phyloP scores from a whole-genome alignment of 805 yeast genomes.

The Candida coquimbonensis region DNA sequence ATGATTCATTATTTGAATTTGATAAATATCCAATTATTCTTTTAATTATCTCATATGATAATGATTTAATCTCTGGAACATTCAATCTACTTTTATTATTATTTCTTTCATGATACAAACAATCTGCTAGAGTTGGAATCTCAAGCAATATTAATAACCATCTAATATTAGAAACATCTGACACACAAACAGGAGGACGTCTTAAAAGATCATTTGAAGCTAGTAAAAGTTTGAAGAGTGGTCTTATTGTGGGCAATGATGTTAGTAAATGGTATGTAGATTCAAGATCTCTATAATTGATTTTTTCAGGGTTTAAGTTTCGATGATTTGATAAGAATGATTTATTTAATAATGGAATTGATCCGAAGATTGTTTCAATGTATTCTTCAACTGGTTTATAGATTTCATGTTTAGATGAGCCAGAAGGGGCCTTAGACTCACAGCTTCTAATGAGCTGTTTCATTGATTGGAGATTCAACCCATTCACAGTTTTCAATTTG shows the following conservation, averaged over 20 bases:
- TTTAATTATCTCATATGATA: conserved; percentile 65
- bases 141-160: conserved; percentile 66
- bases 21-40: conserved; percentile 64
- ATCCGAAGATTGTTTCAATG: conserved; percentile 41
- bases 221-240: conserved; percentile 46
- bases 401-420: conserved; percentile 18
- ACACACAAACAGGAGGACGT: conserved; percentile 34
- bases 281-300: conserved; percentile 42
- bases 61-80: conserved; percentile 43
- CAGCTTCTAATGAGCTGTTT: conserved; percentile 5
- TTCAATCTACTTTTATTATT: conserved; percentile 18
- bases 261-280: conserved; percentile 39
- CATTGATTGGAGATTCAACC: conserved; percentile 2
- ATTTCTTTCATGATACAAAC: conserved; percentile 29
- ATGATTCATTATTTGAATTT: conserved; percentile 32
- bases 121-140: conserved; percentile 52
- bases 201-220: conserved; percentile 47
- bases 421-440: not conserved
- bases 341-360: conserved; percentile 38
- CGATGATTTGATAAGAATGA: conserved; percentile 39
- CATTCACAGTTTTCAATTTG: not conserved
- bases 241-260: conserved; percentile 52
- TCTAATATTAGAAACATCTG: conserved; percentile 36
- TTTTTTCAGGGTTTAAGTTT: conserved; percentile 27
- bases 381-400: conserved; percentile 46